Percentiles rank a stretch among this genome's conserved stretches.
phyloP scores from a whole-genome alignment of 2,329 filamentous ascomycete species.

The Allantophomopsis cytisporea region DNA sequence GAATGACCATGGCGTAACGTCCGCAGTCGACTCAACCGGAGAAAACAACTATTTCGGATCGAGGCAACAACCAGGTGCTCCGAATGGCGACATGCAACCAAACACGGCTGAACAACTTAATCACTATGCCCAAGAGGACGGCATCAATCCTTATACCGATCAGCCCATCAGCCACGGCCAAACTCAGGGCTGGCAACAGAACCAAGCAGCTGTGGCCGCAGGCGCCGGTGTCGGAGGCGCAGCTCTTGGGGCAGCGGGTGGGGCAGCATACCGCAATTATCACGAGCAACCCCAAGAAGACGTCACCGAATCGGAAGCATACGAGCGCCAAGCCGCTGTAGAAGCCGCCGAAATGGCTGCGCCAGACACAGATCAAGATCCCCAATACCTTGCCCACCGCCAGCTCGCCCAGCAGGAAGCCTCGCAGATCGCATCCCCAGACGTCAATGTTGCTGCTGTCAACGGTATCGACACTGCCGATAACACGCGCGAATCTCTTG shows the following conservation, averaged over 20 bases:
- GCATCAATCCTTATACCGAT: constrained; percentile 40
- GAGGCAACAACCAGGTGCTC: constrained; percentile 19
- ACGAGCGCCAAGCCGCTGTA: constrained; percentile 3
- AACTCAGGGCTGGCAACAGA: background rate
- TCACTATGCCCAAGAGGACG: constrained; percentile 36
- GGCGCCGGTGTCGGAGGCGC: constrained; percentile 10
- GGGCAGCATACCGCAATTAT: constrained; percentile 8
- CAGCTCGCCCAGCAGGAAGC: constrained; percentile 8
- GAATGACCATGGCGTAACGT: constrained; percentile 36
- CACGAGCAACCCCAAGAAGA: constrained; percentile 3
- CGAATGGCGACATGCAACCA: constrained; percentile 27
- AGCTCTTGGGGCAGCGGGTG: constrained; percentile 7
- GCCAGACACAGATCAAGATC: constrained; percentile 2
- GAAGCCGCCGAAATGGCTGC: constrained; percentile 6
- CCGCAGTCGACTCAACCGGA: constrained; percentile 6
- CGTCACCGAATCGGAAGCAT: constrained; percentile 4
- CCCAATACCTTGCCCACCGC: constrained; percentile 3
- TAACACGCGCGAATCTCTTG: background rate
- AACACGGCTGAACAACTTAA: constrained; percentile 35
- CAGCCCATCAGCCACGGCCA: constrained; percentile 11
- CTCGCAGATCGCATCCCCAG: constrained; percentile 11
- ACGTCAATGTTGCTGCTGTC: constrained; percentile 3
- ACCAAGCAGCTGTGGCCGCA: background rate
- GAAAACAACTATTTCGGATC: constrained; percentile 27
- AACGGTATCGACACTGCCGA: background rate